Percentiles rank a stretch among this genome's conserved stretches.
Evolutionary conservation across 2,329 filamentous ascomycete genomes (phyloP).

Genomic region (Sporothrix pallida): DNA sequence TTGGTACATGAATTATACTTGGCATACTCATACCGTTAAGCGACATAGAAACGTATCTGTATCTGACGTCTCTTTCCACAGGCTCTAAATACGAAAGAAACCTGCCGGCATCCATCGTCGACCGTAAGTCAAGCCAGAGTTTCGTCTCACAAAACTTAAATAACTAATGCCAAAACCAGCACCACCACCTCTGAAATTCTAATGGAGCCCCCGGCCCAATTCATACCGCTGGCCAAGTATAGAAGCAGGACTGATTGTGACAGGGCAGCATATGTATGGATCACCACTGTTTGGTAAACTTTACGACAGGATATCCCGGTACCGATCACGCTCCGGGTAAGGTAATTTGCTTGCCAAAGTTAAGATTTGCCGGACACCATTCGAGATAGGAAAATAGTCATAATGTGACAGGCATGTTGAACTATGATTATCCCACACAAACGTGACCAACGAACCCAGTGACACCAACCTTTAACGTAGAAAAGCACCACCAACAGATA

Average conservation of each 20-base stretch:
- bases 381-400: too few relatives aligned
- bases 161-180: constrained; percentile 47
- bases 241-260: neutral
- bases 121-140: constrained; percentile 68
- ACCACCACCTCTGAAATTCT: constrained; percentile 58
- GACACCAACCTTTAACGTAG: too few relatives aligned
- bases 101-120: constrained; percentile 76
- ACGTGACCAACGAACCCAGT: too few relatives aligned
- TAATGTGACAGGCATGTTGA: too few relatives aligned
- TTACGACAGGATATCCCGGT: too few relatives aligned
- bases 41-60: constrained; percentile 4
- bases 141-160: neutral
- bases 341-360: too few relatives aligned
- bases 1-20: constrained; percentile 52
- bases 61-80: constrained; percentile 49
- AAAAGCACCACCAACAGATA: too few relatives aligned
- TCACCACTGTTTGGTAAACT: too few relatives aligned
- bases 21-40: neutral
- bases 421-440: too few relatives aligned
- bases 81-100: constrained; percentile 98
- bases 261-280: too few relatives aligned
- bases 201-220: constrained; percentile 40
- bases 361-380: too few relatives aligned
- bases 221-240: constrained; percentile 38
- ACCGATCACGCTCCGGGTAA: too few relatives aligned